Base-by-base conservation (phyloP, 2,329 filamentous ascomycete species). In the Mycocentrospora acerina region DNA sequence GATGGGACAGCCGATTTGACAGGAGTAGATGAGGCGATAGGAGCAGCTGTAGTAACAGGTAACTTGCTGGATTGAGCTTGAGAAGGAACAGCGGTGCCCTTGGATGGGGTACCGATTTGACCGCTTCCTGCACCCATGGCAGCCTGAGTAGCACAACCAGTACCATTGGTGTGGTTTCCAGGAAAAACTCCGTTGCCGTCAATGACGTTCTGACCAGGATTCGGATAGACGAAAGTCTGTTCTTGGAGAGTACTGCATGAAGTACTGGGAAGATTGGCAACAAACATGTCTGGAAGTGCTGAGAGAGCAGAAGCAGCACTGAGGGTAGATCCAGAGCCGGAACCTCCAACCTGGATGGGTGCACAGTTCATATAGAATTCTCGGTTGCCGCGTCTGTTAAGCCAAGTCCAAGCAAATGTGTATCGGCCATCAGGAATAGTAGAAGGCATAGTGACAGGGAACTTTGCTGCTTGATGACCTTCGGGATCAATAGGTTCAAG, bases 281-380 rank as follows among this genome's bases (percentile, higher is more conserved):
- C 76, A 37, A 90, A 84, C 80, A 94, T 85, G 40, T 82, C 73
- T 0, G 89, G 88, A 10, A 94, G 83, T 0, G 70, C 64, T 26
- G 79, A 62, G 49, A 79, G 79, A 2, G 73, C 51, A 2, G 41
- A 29, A 2, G 53, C 37, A 7, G 28, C 55, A 4, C 40, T 42
- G 2, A 34, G 35, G 3, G 51, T 28, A 1, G 53, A 51, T 6
- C 43, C 48, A 11, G 42, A 66, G 36, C 67, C 62, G 15, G 71
- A 69, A 4, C 67, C 71, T 0, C 79, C 80, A 16, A 97, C 75
- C 0, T 75, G 78, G 32, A 95, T 67, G 0, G 88, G 81, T 0
- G 86, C 88, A 55, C 91, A 98, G 77, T 95, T 94, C 90, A 95
- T 95, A 77, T 97, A 96, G 78, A 95, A 89, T 64, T 97, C 93